Conservation (phyloP, 768 basidiomycete species). For the Agrocybe pediades region DNA sequence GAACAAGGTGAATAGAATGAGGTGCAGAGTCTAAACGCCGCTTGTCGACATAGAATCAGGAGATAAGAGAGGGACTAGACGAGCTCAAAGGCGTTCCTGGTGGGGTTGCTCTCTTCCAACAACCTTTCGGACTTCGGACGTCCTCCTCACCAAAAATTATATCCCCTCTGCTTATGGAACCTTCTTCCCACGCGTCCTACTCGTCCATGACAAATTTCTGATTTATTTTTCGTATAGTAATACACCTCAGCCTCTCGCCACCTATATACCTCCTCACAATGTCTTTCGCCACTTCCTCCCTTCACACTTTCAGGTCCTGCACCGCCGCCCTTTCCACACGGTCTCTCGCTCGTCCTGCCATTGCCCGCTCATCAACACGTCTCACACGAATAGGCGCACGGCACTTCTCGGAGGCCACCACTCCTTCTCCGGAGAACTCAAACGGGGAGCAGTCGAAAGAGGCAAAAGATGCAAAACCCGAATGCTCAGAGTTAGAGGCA, state of each 20-base stretch:
- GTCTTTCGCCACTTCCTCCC: slow-evolving; percentile 50
- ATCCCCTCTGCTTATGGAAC: neutral
- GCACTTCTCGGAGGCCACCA: slow-evolving; percentile 60
- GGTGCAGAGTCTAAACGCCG: neutral
- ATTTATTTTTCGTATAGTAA: slow-evolving; percentile 14
- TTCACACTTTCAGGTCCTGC: slow-evolving; percentile 59
- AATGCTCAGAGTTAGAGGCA: slow-evolving; percentile 36
- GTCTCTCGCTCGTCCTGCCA: slow-evolving; percentile 25
- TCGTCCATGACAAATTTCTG: slow-evolving; percentile 19
- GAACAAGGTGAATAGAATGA: neutral
- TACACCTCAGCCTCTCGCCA: slow-evolving; percentile 9
- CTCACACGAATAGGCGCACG: slow-evolving; percentile 37
- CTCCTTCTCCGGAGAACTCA: slow-evolving; percentile 31
- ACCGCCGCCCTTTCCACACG: slow-evolving; percentile 57
- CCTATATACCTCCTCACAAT: slow-evolving; percentile 36
- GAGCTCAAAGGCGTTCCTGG: neutral
- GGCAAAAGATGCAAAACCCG: slow-evolving; percentile 27
- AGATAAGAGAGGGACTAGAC: neutral
- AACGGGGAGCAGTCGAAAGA: slow-evolving; percentile 26
- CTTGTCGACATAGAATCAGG: slow-evolving; percentile 4
- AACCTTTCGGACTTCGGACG: neutral
- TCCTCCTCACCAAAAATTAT: slow-evolving; percentile 3
- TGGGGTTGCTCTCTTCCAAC: neutral
- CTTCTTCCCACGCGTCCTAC: slow-evolving; percentile 15
- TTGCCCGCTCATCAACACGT: slow-evolving; percentile 36